Percentiles rank a stretch among this genome's conserved stretches.
These are phyloP conservation scores for Zostera marina DNA, from an alignment of 116 monocot genomes.

Conservation along the genomic window DNA sequence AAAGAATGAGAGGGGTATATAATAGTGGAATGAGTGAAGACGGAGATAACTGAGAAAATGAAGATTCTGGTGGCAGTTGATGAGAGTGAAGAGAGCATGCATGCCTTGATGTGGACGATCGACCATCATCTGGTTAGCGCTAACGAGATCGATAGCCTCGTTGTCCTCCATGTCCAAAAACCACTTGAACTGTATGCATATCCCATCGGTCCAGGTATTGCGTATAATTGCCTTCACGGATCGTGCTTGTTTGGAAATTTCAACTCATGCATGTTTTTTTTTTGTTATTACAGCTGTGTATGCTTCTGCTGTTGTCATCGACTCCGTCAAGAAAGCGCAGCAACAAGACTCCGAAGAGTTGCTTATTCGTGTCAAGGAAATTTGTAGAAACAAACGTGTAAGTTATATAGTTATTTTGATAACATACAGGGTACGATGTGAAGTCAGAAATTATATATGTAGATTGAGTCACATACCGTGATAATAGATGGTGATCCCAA, in stretches of 20 bases:
- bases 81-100: conserved; percentile 55
- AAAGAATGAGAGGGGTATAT: too few species aligned
- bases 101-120: conserved; percentile 48
- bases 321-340: conserved; percentile 47
- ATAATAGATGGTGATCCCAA: conserved; percentile 67
- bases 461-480: conserved; percentile 15
- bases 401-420: background rate
- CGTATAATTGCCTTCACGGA: background rate
- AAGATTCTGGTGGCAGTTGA: conserved; percentile 68
- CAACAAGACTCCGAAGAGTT: conserved; percentile 35
- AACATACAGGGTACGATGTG: background rate
- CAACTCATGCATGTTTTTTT: background rate
- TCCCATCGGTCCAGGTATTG: conserved; percentile 44
- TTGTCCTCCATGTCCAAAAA: conserved; percentile 42
- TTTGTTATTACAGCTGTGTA: conserved; percentile 18
- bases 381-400: conserved; percentile 33
- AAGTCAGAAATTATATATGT: conserved; percentile 9
- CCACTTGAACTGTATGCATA: conserved; percentile 33
- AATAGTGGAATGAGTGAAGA: background rate
- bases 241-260: background rate
- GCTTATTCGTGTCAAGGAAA: conserved; percentile 15
- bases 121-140: conserved; percentile 22
- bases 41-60: conserved; percentile 17
- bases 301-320: conserved; percentile 26
- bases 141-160: conserved; percentile 3